Conservation (phyloP, 176 grass and related monocot genomes). For the Eragrostis nindensis region DNA sequence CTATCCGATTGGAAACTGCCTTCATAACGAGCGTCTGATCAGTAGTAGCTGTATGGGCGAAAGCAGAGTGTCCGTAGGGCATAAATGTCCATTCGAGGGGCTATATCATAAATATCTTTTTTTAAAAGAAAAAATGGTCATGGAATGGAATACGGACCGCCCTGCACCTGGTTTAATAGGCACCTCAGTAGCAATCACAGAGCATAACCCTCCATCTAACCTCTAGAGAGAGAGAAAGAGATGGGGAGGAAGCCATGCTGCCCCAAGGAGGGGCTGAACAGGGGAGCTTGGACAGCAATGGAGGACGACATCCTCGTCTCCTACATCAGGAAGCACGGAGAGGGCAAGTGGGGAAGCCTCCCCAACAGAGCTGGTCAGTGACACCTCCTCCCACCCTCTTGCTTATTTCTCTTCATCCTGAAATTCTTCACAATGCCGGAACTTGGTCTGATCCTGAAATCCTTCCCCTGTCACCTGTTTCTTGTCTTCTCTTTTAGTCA, state of each 20-base stretch:
- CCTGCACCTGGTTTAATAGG: not conserved
- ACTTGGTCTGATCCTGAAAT: not conserved
- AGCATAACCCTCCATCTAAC: not conserved
- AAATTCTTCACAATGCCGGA: no score
- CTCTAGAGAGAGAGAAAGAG: not conserved
- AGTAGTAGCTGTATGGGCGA: not conserved
- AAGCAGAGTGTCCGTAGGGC: not conserved
- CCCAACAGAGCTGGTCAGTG: constrained; percentile 53
- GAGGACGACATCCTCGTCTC: constrained; percentile 56
- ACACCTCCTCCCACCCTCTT: not conserved
- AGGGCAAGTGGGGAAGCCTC: constrained; percentile 58
- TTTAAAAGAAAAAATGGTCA: not conserved
- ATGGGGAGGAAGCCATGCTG: constrained; percentile 64
- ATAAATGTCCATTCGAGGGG: not conserved
- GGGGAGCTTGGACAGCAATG: constrained; percentile 60
- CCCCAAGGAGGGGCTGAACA: constrained; percentile 60
- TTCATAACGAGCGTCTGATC: not conserved
- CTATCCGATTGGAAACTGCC: not conserved
- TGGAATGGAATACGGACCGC: not conserved
- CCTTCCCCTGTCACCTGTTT: not conserved
- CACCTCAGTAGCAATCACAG: not conserved
- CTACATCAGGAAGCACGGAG: constrained; percentile 57
- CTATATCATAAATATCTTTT: not conserved
- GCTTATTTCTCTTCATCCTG: not conserved
- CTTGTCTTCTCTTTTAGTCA: not conserved